Evolutionary conservation across 2,329 filamentous ascomycete species (phyloP).

Genomic region (Canariomyces notabilis): DNA sequence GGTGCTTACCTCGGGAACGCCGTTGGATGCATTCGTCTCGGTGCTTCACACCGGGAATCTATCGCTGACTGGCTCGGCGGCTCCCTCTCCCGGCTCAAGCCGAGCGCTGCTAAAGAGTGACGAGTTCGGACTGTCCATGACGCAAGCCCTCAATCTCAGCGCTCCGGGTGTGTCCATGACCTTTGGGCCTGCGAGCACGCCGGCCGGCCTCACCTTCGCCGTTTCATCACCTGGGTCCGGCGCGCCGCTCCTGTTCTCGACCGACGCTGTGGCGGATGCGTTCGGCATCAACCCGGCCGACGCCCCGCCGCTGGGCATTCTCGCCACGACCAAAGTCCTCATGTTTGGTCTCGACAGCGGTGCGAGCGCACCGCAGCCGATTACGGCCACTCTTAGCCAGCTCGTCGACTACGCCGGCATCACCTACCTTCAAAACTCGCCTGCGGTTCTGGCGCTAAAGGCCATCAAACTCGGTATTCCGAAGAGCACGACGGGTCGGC

Average conservation of each 20-base stretch:
- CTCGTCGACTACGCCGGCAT: conserved; percentile 2
- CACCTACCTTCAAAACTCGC: not conserved
- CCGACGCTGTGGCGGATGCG: conserved; percentile 3
- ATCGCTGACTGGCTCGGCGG: conserved; percentile 2
- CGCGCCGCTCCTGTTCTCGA: conserved; percentile 2
- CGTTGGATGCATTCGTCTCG: conserved; percentile 6
- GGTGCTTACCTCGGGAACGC: not conserved
- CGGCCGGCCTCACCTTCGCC: conserved; percentile 4
- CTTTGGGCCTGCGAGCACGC: too few relatives aligned
- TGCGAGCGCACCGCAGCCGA: conserved; percentile 1
- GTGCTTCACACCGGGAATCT: conserved; percentile 6
- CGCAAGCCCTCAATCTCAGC: too few relatives aligned
- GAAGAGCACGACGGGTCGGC: not conserved
- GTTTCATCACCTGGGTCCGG: not conserved
- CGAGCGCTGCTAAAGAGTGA: conserved; percentile 4
- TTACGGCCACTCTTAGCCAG: not conserved
- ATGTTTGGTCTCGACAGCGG: conserved; percentile 7
- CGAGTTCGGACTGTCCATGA: conserved; percentile 8
- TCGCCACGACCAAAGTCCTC: conserved; percentile 4
- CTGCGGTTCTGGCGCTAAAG: not conserved
- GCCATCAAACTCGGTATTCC: not conserved
- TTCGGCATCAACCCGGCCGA: not conserved
- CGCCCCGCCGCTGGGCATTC: conserved; percentile 3
- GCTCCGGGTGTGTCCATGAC: too few relatives aligned
- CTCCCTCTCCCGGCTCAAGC: too few relatives aligned